These are phyloP conservation scores for Ogataea ganodermae DNA, from an alignment of 805 yeast genomes.

Conservation along the genomic window DNA sequence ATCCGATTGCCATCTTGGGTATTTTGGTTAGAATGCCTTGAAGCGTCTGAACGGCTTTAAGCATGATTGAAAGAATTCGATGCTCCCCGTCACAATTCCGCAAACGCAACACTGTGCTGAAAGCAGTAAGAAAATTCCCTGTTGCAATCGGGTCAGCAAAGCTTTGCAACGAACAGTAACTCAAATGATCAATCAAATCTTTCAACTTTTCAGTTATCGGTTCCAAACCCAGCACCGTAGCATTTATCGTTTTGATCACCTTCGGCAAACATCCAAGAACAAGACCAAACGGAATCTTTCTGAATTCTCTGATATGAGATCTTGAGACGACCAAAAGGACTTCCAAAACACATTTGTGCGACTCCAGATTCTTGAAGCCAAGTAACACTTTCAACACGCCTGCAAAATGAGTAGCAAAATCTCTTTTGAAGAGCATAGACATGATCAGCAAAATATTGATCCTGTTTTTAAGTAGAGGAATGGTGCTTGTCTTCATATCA, in stretches of 20 bases:
- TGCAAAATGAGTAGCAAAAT: constrained; percentile 27
- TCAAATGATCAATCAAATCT: constrained; percentile 14
- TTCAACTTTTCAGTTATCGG: constrained; percentile 14
- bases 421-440: constrained; percentile 32
- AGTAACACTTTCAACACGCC: constrained; percentile 23
- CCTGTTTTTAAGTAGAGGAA: constrained; percentile 31
- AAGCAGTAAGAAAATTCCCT: constrained; percentile 15
- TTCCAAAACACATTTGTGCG: constrained; percentile 17
- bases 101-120: constrained; percentile 16
- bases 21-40: constrained; percentile 4
- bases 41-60: constrained; percentile 10
- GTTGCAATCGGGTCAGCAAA: constrained; percentile 14
- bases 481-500: constrained; percentile 29
- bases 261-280: constrained; percentile 17
- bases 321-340: constrained; percentile 15
- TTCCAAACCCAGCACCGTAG: constrained; percentile 4
- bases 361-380: constrained; percentile 12
- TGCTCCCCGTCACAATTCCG: constrained; percentile 14
- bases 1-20: neutral
- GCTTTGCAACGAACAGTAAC: neutral
- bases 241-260: constrained; percentile 22
- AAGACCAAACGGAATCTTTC: constrained; percentile 23
- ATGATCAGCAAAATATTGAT: constrained; percentile 33
- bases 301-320: constrained; percentile 16
- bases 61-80: constrained; percentile 7